These are phyloP conservation scores for Pseudogymnoascus sp. DNA, from an alignment of 2,329 filamentous ascomycete species.

Conservation along the genomic window DNA sequence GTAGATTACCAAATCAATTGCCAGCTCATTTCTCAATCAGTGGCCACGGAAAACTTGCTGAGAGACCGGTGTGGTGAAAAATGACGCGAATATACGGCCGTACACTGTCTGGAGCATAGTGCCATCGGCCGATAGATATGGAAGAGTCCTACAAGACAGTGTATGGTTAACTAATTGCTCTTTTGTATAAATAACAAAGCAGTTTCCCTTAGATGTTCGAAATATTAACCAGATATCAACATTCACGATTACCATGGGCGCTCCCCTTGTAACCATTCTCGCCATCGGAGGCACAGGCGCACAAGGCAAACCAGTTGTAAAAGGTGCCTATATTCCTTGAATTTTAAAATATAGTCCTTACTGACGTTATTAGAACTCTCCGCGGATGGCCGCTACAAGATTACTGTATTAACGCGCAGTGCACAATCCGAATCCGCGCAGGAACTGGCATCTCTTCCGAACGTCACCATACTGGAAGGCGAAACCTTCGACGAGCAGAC, in stretches of 20 bases:
- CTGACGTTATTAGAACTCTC: not conserved
- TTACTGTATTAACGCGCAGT: slow-evolving; percentile 13
- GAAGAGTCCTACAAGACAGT: not conserved
- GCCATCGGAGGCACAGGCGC: slow-evolving; percentile 33
- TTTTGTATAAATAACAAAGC: not conserved
- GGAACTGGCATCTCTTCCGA: slow-evolving; percentile 17
- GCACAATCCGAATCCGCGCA: slow-evolving; percentile 13
- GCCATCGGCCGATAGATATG: not conserved
- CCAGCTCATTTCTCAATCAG: not conserved
- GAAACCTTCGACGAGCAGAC: slow-evolving; percentile 19
- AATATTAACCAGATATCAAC: not conserved
- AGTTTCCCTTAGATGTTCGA: not conserved
- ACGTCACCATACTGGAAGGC: slow-evolving; percentile 23
- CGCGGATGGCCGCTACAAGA: slow-evolving; percentile 1
- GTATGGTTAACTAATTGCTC: not conserved
- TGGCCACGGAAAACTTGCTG: not conserved
- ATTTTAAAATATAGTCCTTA: not conserved
- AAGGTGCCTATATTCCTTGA: slow-evolving; percentile 19
- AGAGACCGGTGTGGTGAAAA: not conserved
- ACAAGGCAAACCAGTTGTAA: slow-evolving; percentile 31
- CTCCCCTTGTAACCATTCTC: slow-evolving; percentile 39
- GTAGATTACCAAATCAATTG: slow-evolving; percentile 2
- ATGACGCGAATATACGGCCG: not conserved
- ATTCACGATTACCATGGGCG: not conserved
- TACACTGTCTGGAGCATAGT: not conserved